Evolutionary conservation across 2,329 filamentous ascomycete genomes (phyloP), one percentile per base, ranked within the genome.

Genomic region (Microdochium nivale): DNA sequence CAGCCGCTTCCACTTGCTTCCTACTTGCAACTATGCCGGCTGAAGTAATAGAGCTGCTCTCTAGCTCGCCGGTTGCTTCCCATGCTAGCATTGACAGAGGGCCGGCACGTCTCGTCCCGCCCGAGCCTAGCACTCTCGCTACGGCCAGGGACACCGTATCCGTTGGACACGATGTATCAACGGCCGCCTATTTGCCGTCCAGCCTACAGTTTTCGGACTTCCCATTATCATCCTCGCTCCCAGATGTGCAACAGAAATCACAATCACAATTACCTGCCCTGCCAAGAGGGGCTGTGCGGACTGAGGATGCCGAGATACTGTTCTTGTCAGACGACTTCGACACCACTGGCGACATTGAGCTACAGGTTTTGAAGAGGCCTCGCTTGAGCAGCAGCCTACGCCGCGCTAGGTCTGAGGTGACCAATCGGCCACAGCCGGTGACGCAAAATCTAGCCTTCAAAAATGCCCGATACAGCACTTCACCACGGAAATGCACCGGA

Each of bases 241-340:
- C 40, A 23, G 40, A 44, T 11, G 3, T 24, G 5, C 40, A 44
- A 10, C 37, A 23, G 44, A 23, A 4, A 9, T 14, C 19, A 11
- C 9, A 16, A 9, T 16, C 35, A 7, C 46, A 27, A 14, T 3
- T 27, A 3, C n/a, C 25, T 27, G 10, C 24, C 3, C 25, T 21
- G 3, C 40, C n/a, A 13, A 2, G 9, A 21, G 24, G 24, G 19
- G 43, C 33, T n/a, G 19, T 19, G 1, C 10, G 40, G 48, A 51
- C 1, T 30, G 33, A 55, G 25, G 52, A 60, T 49, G 48, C 62
- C 44, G 62, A 62, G 25, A 63, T 67, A 25, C 53, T 67, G n/a
- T 67, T 67, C 49, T 55, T 69, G 11, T 68, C 66, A 0, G 67
- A 71, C 48, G 73, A 76, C 44, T 73, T 72, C 48, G 70, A 76